Percentiles rank a stretch among this genome's conserved stretches.
These are phyloP conservation scores for Syzygium aromaticum DNA, from an alignment of 345 rosid species.

Conservation along the genomic window DNA sequence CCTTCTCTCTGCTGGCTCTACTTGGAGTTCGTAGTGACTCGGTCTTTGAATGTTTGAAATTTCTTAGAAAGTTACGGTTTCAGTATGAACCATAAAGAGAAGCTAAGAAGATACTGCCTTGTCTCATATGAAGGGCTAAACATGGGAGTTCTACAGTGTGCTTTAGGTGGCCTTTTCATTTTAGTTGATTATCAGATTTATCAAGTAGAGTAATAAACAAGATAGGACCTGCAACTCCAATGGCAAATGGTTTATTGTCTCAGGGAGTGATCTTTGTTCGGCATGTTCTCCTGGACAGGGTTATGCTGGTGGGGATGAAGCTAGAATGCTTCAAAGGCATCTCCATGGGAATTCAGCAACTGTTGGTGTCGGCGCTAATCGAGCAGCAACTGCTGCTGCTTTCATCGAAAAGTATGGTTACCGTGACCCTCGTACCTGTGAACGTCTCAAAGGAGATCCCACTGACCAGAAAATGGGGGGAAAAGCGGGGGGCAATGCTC, in stretches of 20 bases:
- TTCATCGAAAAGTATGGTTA: slow-evolving; percentile 48
- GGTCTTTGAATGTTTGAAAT: neutral
- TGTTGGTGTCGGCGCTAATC: slow-evolving; percentile 68
- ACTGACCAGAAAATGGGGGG: slow-evolving; percentile 2
- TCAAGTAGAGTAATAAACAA: neutral
- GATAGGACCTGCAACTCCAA: neutral
- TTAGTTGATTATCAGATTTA: neutral
- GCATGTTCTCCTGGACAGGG: slow-evolving; percentile 31
- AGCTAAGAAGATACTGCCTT: neutral
- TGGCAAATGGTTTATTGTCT: neutral
- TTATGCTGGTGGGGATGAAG: slow-evolving; percentile 91
- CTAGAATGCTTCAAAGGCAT: slow-evolving; percentile 71
- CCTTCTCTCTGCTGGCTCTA: neutral
- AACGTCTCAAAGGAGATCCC: slow-evolving; percentile 1
- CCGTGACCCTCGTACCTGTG: slow-evolving; percentile 12
- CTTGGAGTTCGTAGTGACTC: neutral
- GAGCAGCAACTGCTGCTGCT: slow-evolving; percentile 48
- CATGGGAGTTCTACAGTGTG: neutral
- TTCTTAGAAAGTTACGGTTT: neutral
- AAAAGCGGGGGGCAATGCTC: neutral
- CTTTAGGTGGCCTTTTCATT: neutral
- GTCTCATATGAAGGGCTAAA: neutral
- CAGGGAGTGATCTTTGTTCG: neutral
- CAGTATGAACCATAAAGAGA: neutral
- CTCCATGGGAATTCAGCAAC: slow-evolving; percentile 26